Base-by-base conservation (phyloP, 345 rosid species). In the Gynandropsis gynandra region DNA sequence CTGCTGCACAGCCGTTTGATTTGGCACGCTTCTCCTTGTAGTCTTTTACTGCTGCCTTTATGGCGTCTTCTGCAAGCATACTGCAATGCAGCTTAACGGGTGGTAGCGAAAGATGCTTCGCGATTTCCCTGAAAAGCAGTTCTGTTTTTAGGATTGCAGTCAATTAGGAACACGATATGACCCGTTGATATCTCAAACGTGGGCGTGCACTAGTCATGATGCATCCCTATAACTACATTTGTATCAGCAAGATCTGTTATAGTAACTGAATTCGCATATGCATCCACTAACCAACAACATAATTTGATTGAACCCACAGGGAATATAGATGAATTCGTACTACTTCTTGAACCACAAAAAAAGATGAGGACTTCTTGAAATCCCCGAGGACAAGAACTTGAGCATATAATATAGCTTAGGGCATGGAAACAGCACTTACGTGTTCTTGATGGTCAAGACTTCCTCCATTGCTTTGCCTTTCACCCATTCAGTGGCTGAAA, bases 31-130 rank as follows among this genome's bases (percentile, higher is more conserved):
- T 87, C 11, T 77, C 71, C 59, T 84, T 73, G 16, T 74, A 80
- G 54, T 87, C 82, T 63, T 76, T 80, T 0, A 82, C 82, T 15
- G 94, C 96, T 0, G 88, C 83, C 83, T 87, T 87, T 61, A 87
- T 84, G 9, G 96, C 96, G 66, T 87, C 96, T 72, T 84, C 96
- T 1, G 96, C 96, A 31, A 87, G 90, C 90, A 87, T 84, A 74
- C 94, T 84, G 85, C 96, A 84, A 67, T 87, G 96, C 44, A 87
- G 78, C 80, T 87, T 87, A 16, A 87, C 88, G 0, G 95, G 96
- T 40, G 96, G 96, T 13, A 87, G 87, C 21, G 86, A 63, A 10
- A 87, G 90, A 77, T 87, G 90, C 58, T 84, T 87, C 1, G 96
- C 96, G 12, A 87, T 87, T 50, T 87, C 81, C 64, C 94, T 87